phyloP scores from a whole-genome alignment of 495 filamentous ascomycete species.

The Alectoria sarmentosa region DNA sequence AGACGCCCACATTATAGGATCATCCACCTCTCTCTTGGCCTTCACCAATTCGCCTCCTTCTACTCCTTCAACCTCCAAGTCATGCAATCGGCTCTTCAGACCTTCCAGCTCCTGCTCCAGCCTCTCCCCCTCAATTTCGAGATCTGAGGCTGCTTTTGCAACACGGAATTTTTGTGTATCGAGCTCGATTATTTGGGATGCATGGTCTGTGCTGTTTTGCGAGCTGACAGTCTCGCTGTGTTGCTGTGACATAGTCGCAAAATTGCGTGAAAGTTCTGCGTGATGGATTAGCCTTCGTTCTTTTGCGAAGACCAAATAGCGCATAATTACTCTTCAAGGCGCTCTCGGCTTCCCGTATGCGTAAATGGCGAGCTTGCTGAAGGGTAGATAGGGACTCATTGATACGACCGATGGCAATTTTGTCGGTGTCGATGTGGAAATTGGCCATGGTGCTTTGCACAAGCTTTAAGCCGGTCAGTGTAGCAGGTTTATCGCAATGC shows the following conservation, averaged over 20 bases:
- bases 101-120: slow-evolving; percentile 74
- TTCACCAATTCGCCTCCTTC: slow-evolving; percentile 51
- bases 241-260: slow-evolving; percentile 59
- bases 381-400: slow-evolving; percentile 73
- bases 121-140: slow-evolving; percentile 87
- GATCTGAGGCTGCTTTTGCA: slow-evolving; percentile 78
- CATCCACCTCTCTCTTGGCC: slow-evolving; percentile 55
- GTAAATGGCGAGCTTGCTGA: slow-evolving; percentile 67
- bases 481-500: background rate
- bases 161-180: slow-evolving; percentile 92
- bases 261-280: slow-evolving; percentile 59
- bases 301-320: background rate
- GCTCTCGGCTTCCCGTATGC: slow-evolving; percentile 62
- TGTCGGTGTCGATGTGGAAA: slow-evolving; percentile 91
- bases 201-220: slow-evolving; percentile 70
- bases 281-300: background rate
- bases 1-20: slow-evolving; percentile 44
- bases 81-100: slow-evolving; percentile 66
- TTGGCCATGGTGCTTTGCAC: slow-evolving; percentile 85
- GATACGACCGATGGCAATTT: slow-evolving; percentile 76
- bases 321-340: slow-evolving; percentile 51
- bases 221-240: slow-evolving; percentile 61
- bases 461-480: slow-evolving; percentile 48
- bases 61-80: slow-evolving; percentile 73
- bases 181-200: slow-evolving; percentile 70